Evolutionary conservation across 768 basidiomycete genomes (phyloP), one percentile per base, ranked within the genome.

Genomic region (Kondoa subrosea): DNA sequence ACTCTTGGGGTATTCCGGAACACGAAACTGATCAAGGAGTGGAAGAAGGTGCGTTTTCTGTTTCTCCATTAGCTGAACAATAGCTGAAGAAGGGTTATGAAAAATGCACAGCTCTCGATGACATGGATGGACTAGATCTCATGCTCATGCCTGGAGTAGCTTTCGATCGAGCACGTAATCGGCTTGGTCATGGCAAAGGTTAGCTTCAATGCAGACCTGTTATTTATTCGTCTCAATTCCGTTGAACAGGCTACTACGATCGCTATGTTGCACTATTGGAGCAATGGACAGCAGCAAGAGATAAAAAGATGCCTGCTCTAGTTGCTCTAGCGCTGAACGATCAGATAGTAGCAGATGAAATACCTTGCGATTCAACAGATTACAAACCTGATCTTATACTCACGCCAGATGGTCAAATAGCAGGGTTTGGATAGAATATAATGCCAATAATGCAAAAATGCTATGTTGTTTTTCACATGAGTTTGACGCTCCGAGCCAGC

Each of bases 191-290:
- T 17, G 26, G 40, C 29, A 57, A 31, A 21, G 21, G 27, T 34
- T n/a, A n/a, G 21, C 21, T 34, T 64, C 34, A 3, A 66, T 33
- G n/a, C n/a, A n/a, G 67, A 4, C 56, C 65, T 29, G 63, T 40
- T n/a, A 8, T 50, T 50, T 50, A 8, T 21, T 21, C 8, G 8
- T 8, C 40, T 8, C 40, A 50, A 21, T 21, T 50, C 4, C 61
- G 57, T 33, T 64, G 61, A 66, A 68, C 31, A 66, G 68, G 68
- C 32, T 69, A 67, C 40, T 69, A 69, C 33, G 68, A 69, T 61
- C 57, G 50, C 56, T 69, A 69, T 34, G 56, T 69, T 3, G 21
- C 31, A 3, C 12, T 63, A 33, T 15, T 33, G n/a, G 30, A 27
- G 17, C n/a, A 31, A 33, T 63, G 61, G 61, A 15, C 26, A 29